Evolutionary conservation across 148 eudicot species (phyloP).

Genomic region (Camellia sinensis): DNA sequence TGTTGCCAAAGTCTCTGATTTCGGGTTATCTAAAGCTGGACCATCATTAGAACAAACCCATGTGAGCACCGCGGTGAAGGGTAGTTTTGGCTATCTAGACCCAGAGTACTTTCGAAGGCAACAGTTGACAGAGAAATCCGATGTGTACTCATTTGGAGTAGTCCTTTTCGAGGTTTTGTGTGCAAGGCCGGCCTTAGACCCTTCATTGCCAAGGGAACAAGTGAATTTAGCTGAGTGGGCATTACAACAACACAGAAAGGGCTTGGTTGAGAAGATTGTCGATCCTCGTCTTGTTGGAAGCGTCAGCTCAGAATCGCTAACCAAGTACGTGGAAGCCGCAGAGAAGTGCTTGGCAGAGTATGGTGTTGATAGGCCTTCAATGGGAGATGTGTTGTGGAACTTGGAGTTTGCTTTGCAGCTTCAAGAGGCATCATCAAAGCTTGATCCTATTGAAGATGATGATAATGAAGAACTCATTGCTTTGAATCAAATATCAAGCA

Average conservation of each 20-base stretch:
- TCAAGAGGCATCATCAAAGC: constrained; percentile 45
- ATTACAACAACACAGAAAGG: constrained; percentile 48
- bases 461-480: constrained; percentile 20
- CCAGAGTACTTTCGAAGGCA: constrained; percentile 66
- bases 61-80: constrained; percentile 66
- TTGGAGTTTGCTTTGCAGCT: constrained; percentile 65
- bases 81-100: constrained; percentile 64
- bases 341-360: constrained; percentile 68
- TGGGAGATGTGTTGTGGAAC: constrained; percentile 73
- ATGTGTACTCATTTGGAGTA: constrained; percentile 67
- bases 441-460: constrained; percentile 31
- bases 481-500: constrained; percentile 22
- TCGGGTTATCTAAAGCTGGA: constrained; percentile 58
- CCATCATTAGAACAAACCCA: constrained; percentile 59
- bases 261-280: constrained; percentile 38
- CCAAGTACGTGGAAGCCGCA: constrained; percentile 56
- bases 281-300: constrained; percentile 49
- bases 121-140: constrained; percentile 63
- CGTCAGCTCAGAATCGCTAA: constrained; percentile 37
- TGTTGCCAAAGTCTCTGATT: constrained; percentile 66
- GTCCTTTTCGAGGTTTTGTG: constrained; percentile 55
- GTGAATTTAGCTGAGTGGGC: constrained; percentile 79
- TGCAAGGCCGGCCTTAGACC: constrained; percentile 62
- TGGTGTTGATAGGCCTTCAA: constrained; percentile 65
- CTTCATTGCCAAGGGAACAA: constrained; percentile 51